A percentile compares a stretch with the other conserved stretches of the same genome.
phyloP scores from a whole-genome alignment of 805 yeast genomes.

The Tetrapisispora nanseiensis region DNA sequence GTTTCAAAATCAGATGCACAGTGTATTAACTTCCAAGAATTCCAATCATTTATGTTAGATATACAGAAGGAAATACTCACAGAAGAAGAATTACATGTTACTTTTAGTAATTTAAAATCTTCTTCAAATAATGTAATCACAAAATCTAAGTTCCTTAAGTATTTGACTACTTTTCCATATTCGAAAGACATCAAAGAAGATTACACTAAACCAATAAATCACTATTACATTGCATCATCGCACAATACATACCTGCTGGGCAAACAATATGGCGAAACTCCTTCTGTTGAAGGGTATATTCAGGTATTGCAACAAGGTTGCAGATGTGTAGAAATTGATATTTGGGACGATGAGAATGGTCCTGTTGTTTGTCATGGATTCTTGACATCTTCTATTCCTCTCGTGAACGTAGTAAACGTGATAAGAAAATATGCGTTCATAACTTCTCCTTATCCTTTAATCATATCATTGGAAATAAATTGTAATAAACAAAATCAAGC shows the following conservation, averaged over 20 bases:
- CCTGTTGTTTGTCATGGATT: constrained; percentile 93
- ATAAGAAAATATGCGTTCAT: constrained; percentile 81
- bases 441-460: constrained; percentile 77
- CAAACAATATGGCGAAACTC: constrained; percentile 74
- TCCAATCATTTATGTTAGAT: constrained; percentile 36
- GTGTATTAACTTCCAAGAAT: constrained; percentile 24
- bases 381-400: constrained; percentile 63
- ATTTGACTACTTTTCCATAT: constrained; percentile 26
- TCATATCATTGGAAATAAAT: constrained; percentile 76
- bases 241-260: constrained; percentile 91
- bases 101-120: constrained; percentile 33
- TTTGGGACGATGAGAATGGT: constrained; percentile 79
- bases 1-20: constrained; percentile 17
- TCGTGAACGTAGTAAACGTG: constrained; percentile 58
- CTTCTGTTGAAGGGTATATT: constrained; percentile 85
- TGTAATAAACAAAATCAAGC: constrained; percentile 63
- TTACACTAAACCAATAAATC: constrained; percentile 59
- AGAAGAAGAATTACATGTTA: constrained; percentile 21
- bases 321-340: constrained; percentile 86
- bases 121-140: constrained; percentile 9
- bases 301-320: constrained; percentile 86
- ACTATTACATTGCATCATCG: constrained; percentile 84
- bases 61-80: constrained; percentile 40
- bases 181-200: constrained; percentile 26
- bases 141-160: constrained; percentile 22